phyloP scores from a whole-genome alignment of 257 asterid genomes.

The Rhazya stricta region DNA sequence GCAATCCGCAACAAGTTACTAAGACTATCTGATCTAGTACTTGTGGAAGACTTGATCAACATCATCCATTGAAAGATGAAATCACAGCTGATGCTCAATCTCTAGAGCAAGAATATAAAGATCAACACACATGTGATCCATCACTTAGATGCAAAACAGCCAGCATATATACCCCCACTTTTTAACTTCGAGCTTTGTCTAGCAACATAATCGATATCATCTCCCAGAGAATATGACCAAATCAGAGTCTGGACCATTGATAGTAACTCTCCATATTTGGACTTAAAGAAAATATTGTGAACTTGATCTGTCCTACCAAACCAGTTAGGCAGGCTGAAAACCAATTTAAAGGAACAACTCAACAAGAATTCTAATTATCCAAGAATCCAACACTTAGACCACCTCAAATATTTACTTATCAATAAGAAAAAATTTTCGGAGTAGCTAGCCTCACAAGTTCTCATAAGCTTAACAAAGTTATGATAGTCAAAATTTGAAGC shows the following conservation, averaged over 20 bases:
- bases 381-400: neutral
- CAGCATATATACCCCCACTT: neutral
- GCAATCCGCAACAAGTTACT: neutral
- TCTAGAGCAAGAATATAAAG: neutral
- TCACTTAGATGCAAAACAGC: neutral
- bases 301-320: neutral
- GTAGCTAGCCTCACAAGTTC: neutral
- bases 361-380: neutral
- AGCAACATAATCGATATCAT: neutral
- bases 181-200: no score
- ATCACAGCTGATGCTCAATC: neutral
- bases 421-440: neutral
- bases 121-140: neutral
- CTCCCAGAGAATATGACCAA: neutral
- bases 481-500: neutral
- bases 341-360: neutral
- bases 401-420: neutral
- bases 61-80: neutral
- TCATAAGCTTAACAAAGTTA: neutral
- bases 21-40: neutral
- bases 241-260: neutral
- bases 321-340: no score
- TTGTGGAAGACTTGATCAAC: neutral
- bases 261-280: neutral
- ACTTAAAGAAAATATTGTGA: neutral